A percentile compares a stretch with the other conserved stretches of the same genome.
Conservation (phyloP, 2,329 filamentous ascomycete species). For the Fusarium sambucinum region DNA sequence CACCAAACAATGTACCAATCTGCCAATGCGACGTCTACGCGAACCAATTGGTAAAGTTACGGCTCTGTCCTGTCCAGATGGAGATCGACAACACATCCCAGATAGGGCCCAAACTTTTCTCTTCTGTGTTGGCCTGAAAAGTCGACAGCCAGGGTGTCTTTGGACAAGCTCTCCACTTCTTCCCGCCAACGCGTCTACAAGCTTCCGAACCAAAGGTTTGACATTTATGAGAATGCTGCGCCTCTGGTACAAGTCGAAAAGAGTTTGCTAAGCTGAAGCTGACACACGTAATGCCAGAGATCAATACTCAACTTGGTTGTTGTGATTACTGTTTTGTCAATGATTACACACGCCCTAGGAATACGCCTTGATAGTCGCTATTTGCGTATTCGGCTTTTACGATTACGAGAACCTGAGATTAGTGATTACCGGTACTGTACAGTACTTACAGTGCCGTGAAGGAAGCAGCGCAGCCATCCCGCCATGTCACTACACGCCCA, state of each 20-base stretch:
- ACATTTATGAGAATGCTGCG: conserved; percentile 7
- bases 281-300: conserved; percentile 11
- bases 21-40: not conserved
- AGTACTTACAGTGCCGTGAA: not conserved
- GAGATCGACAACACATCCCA: conserved; percentile 28
- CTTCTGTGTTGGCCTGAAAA: conserved; percentile 24
- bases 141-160: conserved; percentile 35
- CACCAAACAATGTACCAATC: not conserved
- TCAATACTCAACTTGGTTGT: conserved; percentile 9
- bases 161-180: conserved; percentile 23
- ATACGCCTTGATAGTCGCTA: not conserved
- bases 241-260: not conserved
- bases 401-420: conserved; percentile 31
- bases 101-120: conserved; percentile 19
- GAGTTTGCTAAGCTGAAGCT: conserved; percentile 18
- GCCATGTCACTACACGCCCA: not conserved
- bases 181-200: conserved; percentile 31
- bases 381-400: conserved; percentile 40
- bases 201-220: conserved; percentile 7
- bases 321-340: not conserved
- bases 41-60: conserved; percentile 6
- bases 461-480: not conserved
- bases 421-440: not conserved
- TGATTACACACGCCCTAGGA: not conserved
- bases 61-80: conserved; percentile 15